phyloP scores from a whole-genome alignment of 1,284 basidiomycete genomes.

The Cryptococcus depauperatus region DNA sequence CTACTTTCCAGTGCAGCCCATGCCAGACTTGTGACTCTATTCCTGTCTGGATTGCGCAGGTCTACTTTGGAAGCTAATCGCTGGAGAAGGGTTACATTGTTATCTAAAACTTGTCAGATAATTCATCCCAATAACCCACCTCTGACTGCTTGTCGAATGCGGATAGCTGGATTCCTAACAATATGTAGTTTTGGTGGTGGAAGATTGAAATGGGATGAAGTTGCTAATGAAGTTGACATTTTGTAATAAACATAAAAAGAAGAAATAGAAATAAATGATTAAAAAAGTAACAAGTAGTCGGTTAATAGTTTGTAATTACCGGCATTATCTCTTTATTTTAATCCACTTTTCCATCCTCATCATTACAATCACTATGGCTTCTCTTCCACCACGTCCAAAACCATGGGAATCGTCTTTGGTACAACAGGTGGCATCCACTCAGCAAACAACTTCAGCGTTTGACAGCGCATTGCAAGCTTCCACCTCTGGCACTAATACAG shows the following conservation, averaged over 20 bases:
- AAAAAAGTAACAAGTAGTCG: not conserved
- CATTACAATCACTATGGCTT: constrained; percentile 20
- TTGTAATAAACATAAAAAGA: not conserved
- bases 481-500: constrained; percentile 7
- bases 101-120: constrained; percentile 52
- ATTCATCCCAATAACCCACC: constrained; percentile 19
- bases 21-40: constrained; percentile 71
- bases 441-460: constrained; percentile 13
- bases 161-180: constrained; percentile 25
- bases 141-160: constrained; percentile 38
- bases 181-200: constrained; percentile 21
- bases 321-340: not conserved
- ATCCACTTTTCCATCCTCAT: not conserved
- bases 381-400: constrained; percentile 36
- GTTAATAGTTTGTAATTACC: not conserved
- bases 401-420: constrained; percentile 36
- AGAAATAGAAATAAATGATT: not conserved
- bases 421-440: not conserved
- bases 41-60: constrained; percentile 71
- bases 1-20: constrained; percentile 78
- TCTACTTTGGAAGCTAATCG: constrained; percentile 61
- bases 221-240: constrained; percentile 10
- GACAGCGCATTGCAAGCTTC: constrained; percentile 24
- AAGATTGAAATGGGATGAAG: constrained; percentile 8
- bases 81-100: constrained; percentile 81